Percentiles rank a stretch among this genome's conserved stretches.
phyloP scores from a whole-genome alignment of 1,139 yeast species.

The Sugiyamaella neomexicana region DNA sequence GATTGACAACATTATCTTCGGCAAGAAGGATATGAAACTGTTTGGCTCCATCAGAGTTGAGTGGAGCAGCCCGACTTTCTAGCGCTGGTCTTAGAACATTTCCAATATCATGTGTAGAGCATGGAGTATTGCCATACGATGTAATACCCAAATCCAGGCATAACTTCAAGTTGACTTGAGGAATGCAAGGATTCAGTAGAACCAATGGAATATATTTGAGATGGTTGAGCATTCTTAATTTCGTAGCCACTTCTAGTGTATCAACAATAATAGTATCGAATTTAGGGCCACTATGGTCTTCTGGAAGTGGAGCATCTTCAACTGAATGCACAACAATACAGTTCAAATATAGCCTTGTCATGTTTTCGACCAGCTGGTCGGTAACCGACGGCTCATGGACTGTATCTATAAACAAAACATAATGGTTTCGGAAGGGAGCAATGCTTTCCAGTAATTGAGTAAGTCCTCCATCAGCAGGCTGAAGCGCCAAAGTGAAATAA shows the following conservation, averaged over 20 bases:
- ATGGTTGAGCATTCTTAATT: slow-evolving; percentile 64
- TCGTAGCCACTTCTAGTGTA: slow-evolving; percentile 70
- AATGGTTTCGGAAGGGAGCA: slow-evolving; percentile 70
- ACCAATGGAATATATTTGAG: slow-evolving; percentile 82
- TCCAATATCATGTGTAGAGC: slow-evolving; percentile 76
- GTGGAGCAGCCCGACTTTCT: slow-evolving; percentile 77
- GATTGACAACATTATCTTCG: slow-evolving; percentile 85
- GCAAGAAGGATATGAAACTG: slow-evolving; percentile 76
- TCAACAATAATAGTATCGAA: slow-evolving; percentile 83
- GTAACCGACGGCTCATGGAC: slow-evolving; percentile 57
- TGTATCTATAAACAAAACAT: slow-evolving; percentile 66
- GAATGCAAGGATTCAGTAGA: slow-evolving; percentile 70
- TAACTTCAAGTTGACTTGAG: slow-evolving; percentile 74
- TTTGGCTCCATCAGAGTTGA: slow-evolving; percentile 74
- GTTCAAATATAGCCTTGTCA: slow-evolving; percentile 46
- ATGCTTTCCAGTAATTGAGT: slow-evolving; percentile 67
- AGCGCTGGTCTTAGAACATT: slow-evolving; percentile 81
- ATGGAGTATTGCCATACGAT: slow-evolving; percentile 85
- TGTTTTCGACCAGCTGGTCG: slow-evolving; percentile 52
- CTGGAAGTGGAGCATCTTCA: slow-evolving; percentile 44
- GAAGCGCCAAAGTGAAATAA: slow-evolving; percentile 73
- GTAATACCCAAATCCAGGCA: slow-evolving; percentile 86
- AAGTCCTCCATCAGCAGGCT: slow-evolving; percentile 67
- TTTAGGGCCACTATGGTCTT: slow-evolving; percentile 45
- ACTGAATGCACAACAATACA: slow-evolving; percentile 47